Evolutionary conservation across 768 basidiomycete genomes (phyloP).

Genomic region (Pleurotus sapidus): DNA sequence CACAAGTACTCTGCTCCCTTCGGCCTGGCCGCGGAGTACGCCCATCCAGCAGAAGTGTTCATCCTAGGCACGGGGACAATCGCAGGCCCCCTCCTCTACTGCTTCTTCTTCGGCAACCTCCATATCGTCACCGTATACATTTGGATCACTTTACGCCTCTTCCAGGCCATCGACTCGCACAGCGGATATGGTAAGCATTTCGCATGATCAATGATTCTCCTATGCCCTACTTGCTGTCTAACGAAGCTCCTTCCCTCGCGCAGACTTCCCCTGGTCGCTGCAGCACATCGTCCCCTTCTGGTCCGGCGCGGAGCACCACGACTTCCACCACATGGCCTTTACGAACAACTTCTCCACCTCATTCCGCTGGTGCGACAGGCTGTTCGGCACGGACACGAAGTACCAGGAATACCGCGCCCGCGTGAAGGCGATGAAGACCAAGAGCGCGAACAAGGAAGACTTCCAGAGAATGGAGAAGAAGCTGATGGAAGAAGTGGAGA

Average conservation of each 20-base stretch:
- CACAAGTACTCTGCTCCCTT: constrained; percentile 98
- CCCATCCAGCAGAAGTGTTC: constrained; percentile 94
- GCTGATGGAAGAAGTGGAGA: constrained; percentile 68
- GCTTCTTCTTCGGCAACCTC: constrained; percentile 67
- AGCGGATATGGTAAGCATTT: constrained; percentile 79
- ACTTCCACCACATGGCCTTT: constrained; percentile 98
- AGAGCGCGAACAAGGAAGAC: constrained; percentile 52
- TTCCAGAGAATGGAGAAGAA: constrained; percentile 53
- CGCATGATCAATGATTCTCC: not conserved
- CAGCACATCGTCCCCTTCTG: constrained; percentile 92
- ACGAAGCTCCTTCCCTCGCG: not conserved
- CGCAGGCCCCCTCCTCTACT: constrained; percentile 83
- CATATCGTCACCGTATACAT: constrained; percentile 93
- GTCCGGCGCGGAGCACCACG: constrained; percentile 97
- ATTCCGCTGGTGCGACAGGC: constrained; percentile 90
- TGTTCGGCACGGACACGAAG: constrained; percentile 89
- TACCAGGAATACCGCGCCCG: constrained; percentile 79
- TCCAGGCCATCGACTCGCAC: constrained; percentile 98
- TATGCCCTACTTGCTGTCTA: not conserved
- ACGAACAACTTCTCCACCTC: constrained; percentile 91
- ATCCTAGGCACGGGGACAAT: constrained; percentile 94
- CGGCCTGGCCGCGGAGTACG: constrained; percentile 96
- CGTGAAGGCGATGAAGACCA: constrained; percentile 58
- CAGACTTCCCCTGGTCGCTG: constrained; percentile 97
- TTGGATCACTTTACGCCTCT: constrained; percentile 92